Evolutionary conservation across 2,329 filamentous ascomycete species (phyloP), one percentile per base, ranked within the genome.

Genomic region (Monilinia laxa): DNA sequence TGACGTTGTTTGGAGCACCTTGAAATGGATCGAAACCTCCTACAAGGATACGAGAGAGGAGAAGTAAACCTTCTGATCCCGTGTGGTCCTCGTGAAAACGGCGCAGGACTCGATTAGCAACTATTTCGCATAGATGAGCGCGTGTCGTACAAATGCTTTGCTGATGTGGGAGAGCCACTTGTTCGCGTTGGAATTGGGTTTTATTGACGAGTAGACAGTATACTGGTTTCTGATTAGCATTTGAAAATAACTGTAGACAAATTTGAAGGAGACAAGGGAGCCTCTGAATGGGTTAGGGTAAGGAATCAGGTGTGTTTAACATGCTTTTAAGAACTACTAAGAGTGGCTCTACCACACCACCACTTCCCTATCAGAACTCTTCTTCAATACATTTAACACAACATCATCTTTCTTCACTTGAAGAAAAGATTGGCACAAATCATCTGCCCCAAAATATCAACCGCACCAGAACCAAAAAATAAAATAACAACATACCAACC

Each of bases 1-100:
- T 82, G 52, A 93, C 83, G 65, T 90, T 84, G 1, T 82, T 79
- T 0, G 92, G 92, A 0, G 91, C 91, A 71, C 91, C 91, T 78
- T 95, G 91, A 73, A 95, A 95, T 1, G 92, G 91, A 73, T 93
- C 89, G 73, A 96, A 95, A 18, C 90, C 90, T 20, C 91, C 90
- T 18, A 96, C 90, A 25, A 95, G 84, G 42, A 95, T 89, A 72
- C 93, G 90, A 7, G 91, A 87, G 7, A 95, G 82, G 28, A 92
- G 80, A 5, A 95, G 80, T 16, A 95, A 82, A 1, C 91, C 90
- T 35, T 87, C 82, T 0, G 87, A 81, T 6, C 90, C 90, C 18
- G 87, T 85, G 67, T 91, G 87, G 72, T 93, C 88, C 78, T 95
- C 91, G 71, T 91, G 89, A 73, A 91, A 93, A 63, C 90, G 87